Conservation (phyloP, 208 protist species). For the Acanthamoeba healyi region DNA sequence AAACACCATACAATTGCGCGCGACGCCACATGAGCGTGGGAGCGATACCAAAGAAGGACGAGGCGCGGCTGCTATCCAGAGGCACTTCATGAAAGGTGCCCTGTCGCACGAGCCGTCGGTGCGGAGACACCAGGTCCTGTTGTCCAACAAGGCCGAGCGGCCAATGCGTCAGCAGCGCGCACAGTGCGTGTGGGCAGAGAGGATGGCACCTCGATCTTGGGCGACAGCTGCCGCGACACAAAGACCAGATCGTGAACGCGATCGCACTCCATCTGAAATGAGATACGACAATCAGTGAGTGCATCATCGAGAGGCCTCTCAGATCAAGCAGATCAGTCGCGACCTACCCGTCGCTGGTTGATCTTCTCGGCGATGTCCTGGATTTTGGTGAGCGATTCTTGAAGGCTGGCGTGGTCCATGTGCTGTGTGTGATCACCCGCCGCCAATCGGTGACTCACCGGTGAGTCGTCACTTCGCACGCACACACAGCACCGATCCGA, state of each 20-base stretch:
- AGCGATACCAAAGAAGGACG: not conserved
- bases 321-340: too few species aligned
- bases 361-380: not conserved
- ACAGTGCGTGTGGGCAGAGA: not conserved
- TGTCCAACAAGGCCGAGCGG: not conserved
- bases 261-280: not conserved
- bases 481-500: not conserved
- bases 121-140: not conserved
- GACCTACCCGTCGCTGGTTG: not conserved
- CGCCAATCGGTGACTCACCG: too few species aligned
- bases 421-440: too few species aligned
- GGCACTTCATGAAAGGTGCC: conserved; percentile 32
- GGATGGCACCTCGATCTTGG: conserved; percentile 34
- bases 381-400: not conserved
- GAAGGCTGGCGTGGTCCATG: not conserved
- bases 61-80: not conserved
- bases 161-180: not conserved
- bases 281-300: too few species aligned
- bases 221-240: not conserved
- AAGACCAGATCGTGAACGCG: conserved; percentile 9
- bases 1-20: too few species aligned
- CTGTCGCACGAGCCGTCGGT: not conserved
- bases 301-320: too few species aligned
- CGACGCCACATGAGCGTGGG: not conserved
- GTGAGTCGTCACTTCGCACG: not conserved